These are phyloP conservation scores for Buddleja alternifolia DNA, from an alignment of 257 asterid species.

Conservation along the genomic window DNA sequence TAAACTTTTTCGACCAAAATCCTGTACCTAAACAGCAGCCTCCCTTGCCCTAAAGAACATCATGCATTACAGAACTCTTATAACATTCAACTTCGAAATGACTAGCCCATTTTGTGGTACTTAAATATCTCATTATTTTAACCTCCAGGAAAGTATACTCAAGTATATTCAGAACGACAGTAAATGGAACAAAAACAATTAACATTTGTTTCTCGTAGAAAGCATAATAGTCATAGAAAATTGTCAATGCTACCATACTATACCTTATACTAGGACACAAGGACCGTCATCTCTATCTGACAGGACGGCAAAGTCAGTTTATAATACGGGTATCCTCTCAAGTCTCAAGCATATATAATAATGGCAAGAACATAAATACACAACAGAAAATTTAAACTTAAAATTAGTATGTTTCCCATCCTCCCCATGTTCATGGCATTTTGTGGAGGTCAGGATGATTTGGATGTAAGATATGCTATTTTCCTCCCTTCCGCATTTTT, in stretches of 20 bases:
- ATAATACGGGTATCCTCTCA: conserved; percentile 19
- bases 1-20: neutral
- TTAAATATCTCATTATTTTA: neutral
- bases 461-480: conserved; percentile 8
- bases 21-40: conserved; percentile 1
- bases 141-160: conserved; percentile 3
- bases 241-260: neutral
- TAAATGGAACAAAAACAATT: neutral
- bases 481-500: conserved; percentile 22
- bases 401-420: conserved; percentile 16
- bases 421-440: conserved; percentile 20
- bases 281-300: conserved; percentile 18
- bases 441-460: neutral
- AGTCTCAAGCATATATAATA: conserved; percentile 25
- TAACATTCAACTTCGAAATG: neutral
- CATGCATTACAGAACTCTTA: neutral
- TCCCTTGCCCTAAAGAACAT: neutral
- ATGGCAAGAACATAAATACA: conserved; percentile 13
- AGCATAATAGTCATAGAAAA: conserved; percentile 5
- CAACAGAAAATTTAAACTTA: neutral
- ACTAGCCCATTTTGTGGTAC: neutral
- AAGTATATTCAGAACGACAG: conserved; percentile 1
- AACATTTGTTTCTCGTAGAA: neutral
- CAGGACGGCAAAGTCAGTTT: neutral
- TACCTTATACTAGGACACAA: conserved; percentile 32